Evolutionary conservation across 2,329 filamentous ascomycete species (phyloP).

Genomic region (Aspergillus uvarum): DNA sequence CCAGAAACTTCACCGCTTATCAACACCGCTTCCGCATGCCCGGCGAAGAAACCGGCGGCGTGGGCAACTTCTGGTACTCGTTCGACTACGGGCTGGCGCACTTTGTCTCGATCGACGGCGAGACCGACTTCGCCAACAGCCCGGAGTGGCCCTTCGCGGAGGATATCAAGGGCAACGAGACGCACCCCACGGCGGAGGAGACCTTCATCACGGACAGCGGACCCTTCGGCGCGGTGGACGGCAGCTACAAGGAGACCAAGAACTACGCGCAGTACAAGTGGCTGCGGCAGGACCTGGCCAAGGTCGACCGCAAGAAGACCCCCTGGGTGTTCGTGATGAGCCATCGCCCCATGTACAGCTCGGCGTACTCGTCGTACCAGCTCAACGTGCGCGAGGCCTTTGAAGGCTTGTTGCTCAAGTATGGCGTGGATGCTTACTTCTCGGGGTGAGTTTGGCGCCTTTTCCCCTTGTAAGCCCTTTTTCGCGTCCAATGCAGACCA

Average conservation of each 20-base stretch:
- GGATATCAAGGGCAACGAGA: slow-evolving; percentile 46
- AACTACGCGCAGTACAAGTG: slow-evolving; percentile 51
- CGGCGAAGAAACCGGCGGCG: slow-evolving; percentile 48
- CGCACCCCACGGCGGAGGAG: slow-evolving; percentile 40
- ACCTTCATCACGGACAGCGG: slow-evolving; percentile 52
- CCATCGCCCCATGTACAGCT: slow-evolving; percentile 53
- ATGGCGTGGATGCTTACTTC: slow-evolving; percentile 51
- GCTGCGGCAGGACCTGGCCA: slow-evolving; percentile 47
- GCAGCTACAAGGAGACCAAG: slow-evolving; percentile 42
- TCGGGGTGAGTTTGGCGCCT: slow-evolving; percentile 30
- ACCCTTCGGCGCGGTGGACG: slow-evolving; percentile 49
- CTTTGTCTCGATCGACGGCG: slow-evolving; percentile 50
- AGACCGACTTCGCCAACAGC: slow-evolving; percentile 53
- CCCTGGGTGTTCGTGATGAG: slow-evolving; percentile 53
- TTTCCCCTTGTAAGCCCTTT: not conserved
- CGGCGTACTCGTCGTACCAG: slow-evolving; percentile 48
- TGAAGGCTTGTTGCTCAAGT: slow-evolving; percentile 45
- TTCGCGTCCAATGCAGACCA: not conserved
- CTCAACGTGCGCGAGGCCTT: slow-evolving; percentile 47
- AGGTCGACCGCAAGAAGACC: slow-evolving; percentile 48
- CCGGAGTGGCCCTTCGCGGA: slow-evolving; percentile 48
- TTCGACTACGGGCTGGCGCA: slow-evolving; percentile 57
- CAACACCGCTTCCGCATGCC: slow-evolving; percentile 56
- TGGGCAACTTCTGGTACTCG: slow-evolving; percentile 56
- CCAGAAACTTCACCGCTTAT: slow-evolving; percentile 52